Evolutionary conservation across 371 early-diverging fungal species (phyloP), one percentile per base, ranked within the genome.

Genomic region (Mortierella sp.): DNA sequence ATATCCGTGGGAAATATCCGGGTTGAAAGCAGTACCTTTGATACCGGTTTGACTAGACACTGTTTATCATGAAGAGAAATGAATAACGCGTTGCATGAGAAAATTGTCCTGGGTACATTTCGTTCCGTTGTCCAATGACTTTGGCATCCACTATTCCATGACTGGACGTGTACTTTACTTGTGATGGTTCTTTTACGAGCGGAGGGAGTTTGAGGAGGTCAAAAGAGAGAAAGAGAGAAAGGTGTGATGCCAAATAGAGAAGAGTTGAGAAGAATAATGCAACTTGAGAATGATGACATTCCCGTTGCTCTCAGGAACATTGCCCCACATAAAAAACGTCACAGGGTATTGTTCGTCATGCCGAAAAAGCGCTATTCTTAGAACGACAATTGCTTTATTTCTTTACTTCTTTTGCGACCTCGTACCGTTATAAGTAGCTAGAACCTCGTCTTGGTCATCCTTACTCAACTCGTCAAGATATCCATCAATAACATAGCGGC

Each of bases 41-140:
- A 80, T 80, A 58, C 81, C 81, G 22, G 81, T 80, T 51, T 80
- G 81, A 61, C 59, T 80, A 58, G 81, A 80, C 81, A 80, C 81
- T 80, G 39, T 63, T 39, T 55, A 55, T 55, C 22, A 43, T 65
- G 45, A 37, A 10, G n/a, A 37, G 55, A 60, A 22, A 43, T 20
- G 28, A 43, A 35, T 47, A 65, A 35, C 51, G 35, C 24, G 40
- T 49, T 14, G 62, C 49, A 62, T n/a, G 62, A 54, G 18, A 32
- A 20, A 37, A 30, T 8, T 22, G 24, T 39, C 37, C 18, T 35
- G 62, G 8, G 47, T 26, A 28, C 40, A 30, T 61, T 61, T 37
- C 3, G 39, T 51, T 51, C 51, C n/a, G n/a, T n/a, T 22, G 35
- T 39, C 62, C 26, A 61, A 10, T 61, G 40, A 22, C 2, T 39